A percentile compares a stretch with the other conserved stretches of the same genome.
Evolutionary conservation across 371 early-diverging fungal genomes (phyloP).

Genomic region (Rhizopus stolonifer): DNA sequence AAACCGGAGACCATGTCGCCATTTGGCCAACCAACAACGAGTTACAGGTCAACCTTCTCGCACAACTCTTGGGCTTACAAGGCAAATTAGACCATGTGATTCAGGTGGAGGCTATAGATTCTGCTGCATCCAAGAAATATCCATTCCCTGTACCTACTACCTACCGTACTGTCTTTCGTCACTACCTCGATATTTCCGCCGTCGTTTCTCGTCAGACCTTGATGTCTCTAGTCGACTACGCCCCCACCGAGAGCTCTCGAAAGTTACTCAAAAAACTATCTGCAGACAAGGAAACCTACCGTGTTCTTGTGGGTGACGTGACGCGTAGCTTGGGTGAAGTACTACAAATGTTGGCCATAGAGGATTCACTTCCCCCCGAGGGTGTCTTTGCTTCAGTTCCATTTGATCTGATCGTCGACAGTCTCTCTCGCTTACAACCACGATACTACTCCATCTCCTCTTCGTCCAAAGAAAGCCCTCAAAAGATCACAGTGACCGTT

Average conservation of each 20-base stretch:
- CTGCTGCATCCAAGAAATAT: conserved; percentile 64
- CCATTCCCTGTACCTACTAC: conserved; percentile 91
- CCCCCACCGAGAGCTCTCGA: conserved; percentile 54
- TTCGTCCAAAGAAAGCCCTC: conserved; percentile 70
- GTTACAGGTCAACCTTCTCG: conserved; percentile 66
- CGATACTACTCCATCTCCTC: conserved; percentile 96
- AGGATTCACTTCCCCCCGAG: conserved; percentile 22
- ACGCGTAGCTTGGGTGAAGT: conserved; percentile 71
- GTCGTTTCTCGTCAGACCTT: conserved; percentile 67
- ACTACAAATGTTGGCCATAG: conserved; percentile 37
- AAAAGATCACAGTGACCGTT: conserved; percentile 78
- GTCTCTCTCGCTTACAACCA: conserved; percentile 78
- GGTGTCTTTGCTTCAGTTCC: conserved; percentile 52
- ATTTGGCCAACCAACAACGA: conserved; percentile 89
- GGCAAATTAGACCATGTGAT: conserved; percentile 69
- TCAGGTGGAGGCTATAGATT: conserved; percentile 61
- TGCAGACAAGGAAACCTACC: conserved; percentile 74
- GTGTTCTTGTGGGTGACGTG: conserved; percentile 55
- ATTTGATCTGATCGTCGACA: conserved; percentile 74
- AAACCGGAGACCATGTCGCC: conserved; percentile 95
- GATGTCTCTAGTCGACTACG: conserved; percentile 57
- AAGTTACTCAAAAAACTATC: conserved; percentile 57
- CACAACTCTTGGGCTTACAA: conserved; percentile 59
- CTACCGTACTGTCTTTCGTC: conserved; percentile 82
- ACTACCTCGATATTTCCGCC: conserved; percentile 88